These are phyloP conservation scores for Flammula alnicola DNA, from an alignment of 1,284 basidiomycete genomes.

Conservation along the genomic window DNA sequence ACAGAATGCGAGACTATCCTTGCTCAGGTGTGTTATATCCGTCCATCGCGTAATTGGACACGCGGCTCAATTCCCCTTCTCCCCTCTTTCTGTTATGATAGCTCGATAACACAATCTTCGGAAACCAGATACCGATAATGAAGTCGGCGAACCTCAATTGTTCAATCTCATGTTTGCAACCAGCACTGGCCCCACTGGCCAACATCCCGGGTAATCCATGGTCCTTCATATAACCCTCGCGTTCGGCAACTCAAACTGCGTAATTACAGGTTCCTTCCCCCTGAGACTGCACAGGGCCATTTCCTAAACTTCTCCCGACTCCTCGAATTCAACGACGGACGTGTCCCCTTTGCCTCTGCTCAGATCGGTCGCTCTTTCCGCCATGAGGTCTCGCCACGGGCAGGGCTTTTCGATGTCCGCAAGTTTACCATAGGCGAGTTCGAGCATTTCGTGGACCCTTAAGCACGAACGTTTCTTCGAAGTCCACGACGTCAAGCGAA, in stretches of 20 bases:
- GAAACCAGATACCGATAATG: constrained; percentile 93
- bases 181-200: constrained; percentile 96
- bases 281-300: constrained; percentile 98
- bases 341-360: constrained; percentile 95
- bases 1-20: constrained; percentile 83
- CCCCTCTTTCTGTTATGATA: constrained; percentile 39
- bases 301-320: constrained; percentile 99
- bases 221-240: constrained; percentile 1
- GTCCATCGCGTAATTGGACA: not conserved
- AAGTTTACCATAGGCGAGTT: constrained; percentile 99
- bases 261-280: constrained; percentile 81
- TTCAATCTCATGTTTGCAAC: constrained; percentile 99
- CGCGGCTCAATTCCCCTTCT: not conserved
- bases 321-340: constrained; percentile 97
- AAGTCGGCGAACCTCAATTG: constrained; percentile 89
- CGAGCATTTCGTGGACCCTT: constrained; percentile 97
- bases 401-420: constrained; percentile 94
- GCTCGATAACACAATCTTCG: constrained; percentile 92
- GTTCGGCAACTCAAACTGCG: constrained; percentile 12
- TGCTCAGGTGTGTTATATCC: constrained; percentile 71
- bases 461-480: constrained; percentile 86
- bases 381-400: constrained; percentile 97
- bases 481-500: constrained; percentile 76
- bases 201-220: constrained; percentile 84
- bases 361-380: constrained; percentile 97